Evolutionary conservation across 2,329 filamentous ascomycete species (phyloP).

Genomic region (Alternaria sp.): DNA sequence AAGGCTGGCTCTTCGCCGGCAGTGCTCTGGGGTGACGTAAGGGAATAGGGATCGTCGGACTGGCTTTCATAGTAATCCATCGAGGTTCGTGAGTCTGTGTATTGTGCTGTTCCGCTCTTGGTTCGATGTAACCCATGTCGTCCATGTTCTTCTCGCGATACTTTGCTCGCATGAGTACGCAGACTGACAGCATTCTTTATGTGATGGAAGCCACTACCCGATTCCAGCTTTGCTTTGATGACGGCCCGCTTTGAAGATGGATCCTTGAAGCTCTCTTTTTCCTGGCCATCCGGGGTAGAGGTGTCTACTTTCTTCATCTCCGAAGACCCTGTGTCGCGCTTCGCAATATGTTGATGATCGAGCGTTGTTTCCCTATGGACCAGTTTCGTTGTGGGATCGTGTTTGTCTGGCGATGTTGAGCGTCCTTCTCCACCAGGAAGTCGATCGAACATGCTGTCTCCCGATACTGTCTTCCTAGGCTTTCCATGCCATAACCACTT

Average conservation of each 20-base stretch:
- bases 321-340: slow-evolving; percentile 44
- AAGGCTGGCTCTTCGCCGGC: slow-evolving; percentile 41
- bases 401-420: slow-evolving; percentile 64
- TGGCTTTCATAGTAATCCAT: slow-evolving; percentile 17
- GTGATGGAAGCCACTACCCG: slow-evolving; percentile 80
- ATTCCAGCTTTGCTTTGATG: slow-evolving; percentile 82
- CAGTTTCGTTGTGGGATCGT: slow-evolving; percentile 56
- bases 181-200: slow-evolving; percentile 85
- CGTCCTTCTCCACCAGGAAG: slow-evolving; percentile 48
- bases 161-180: slow-evolving; percentile 53
- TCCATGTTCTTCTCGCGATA: slow-evolving; percentile 48
- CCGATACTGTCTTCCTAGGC: slow-evolving; percentile 68
- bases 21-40: slow-evolving; percentile 25
- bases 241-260: slow-evolving; percentile 68
- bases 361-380: slow-evolving; percentile 61
- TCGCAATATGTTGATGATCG: slow-evolving; percentile 34
- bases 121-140: slow-evolving; percentile 33
- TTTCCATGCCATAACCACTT: slow-evolving; percentile 98
- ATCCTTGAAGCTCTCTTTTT: slow-evolving; percentile 63
- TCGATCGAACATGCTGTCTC: slow-evolving; percentile 50
- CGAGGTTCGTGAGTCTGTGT: slow-evolving; percentile 21
- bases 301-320: slow-evolving; percentile 38
- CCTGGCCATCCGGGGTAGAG: slow-evolving; percentile 42
- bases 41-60: slow-evolving; percentile 21
- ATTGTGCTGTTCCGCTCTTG: slow-evolving; percentile 27